Base-by-base conservation (phyloP, 1,139 yeast species). In the Magnusiomyces fungicola region DNA sequence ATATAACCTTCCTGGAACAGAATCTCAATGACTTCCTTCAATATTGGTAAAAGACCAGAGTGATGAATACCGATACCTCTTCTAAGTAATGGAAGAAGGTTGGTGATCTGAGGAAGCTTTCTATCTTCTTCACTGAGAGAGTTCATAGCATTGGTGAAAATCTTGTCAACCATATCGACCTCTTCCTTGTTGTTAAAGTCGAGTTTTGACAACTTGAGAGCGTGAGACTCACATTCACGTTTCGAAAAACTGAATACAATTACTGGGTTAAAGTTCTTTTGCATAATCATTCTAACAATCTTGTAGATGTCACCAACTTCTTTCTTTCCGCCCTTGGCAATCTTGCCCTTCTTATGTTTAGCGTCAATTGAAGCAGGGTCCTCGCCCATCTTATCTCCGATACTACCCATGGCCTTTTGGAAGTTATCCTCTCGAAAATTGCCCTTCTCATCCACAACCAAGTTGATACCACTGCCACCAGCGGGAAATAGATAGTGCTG, bases 21-120 rank as follows among this genome's bases (percentile, higher is more conserved):
- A 68, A 94, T 87, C 71, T 94, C 99, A 62, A 94, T 92, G 52
- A 94, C 92, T 69, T 94, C 99, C 64, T 94, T 94, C 57, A 94
- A 73, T 56, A 94, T 94, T 9, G 99, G 99, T 55, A 94, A 73
- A 51, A 94, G 73, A 45, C 99, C 99, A 47, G 97, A 88, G 68
- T 94, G 99, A 70, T 94, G 99, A 60, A 94, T 90, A 66, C 98
- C 99, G 56, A 94, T 92, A 61, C 99, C 99, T 68, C 97, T 80
- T 66, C 83, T 81, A 58, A 92, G 72, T 49, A 94, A 71, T 0
- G 97, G 97, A 52, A 89, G 69, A 52, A 92, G 85, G 60, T 88
- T 92, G 60, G 87, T 86, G 60, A 92, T 92, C 67, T 92, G 98
- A 1, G 97, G 97, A 46, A 94, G 73, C 57, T 88, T 95, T 62